Conservation (phyloP, 306 rosid species). For the Acacia melanoxylon region DNA sequence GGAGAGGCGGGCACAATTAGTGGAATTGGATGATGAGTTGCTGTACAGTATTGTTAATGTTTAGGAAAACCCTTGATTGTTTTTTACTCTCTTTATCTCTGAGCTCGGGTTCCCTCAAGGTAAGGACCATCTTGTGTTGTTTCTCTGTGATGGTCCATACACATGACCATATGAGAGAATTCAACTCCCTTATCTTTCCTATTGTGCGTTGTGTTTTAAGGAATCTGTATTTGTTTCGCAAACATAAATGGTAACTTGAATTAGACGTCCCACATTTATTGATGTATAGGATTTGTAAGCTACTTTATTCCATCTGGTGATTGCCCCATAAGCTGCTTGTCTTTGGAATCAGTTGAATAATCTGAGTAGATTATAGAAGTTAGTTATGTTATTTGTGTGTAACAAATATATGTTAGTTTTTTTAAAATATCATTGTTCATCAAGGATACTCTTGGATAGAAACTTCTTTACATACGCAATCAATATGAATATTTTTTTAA, state of each 20-base stretch:
- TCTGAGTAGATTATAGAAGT: too few relatives aligned
- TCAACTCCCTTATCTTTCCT: neutral
- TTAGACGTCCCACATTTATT: slow-evolving; percentile 26
- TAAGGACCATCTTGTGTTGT: neutral
- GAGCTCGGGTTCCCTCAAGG: neutral
- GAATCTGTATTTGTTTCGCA: slow-evolving; percentile 16
- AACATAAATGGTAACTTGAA: slow-evolving; percentile 19
- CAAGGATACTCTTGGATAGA: too few relatives aligned
- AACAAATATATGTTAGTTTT: too few relatives aligned
- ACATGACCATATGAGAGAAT: neutral
- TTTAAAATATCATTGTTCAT: too few relatives aligned
- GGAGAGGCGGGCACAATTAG: too few relatives aligned
- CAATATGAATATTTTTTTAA: too few relatives aligned
- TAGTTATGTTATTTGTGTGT: too few relatives aligned
- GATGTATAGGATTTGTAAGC: slow-evolving; percentile 32
- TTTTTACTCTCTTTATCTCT: neutral
- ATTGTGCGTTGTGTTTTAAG: slow-evolving; percentile 32
- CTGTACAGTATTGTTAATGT: slow-evolving; percentile 42
- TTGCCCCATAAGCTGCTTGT: neutral
- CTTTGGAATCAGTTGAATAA: neutral
- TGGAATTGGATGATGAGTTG: too few relatives aligned
- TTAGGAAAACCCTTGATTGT: slow-evolving; percentile 38
- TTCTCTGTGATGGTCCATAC: neutral
- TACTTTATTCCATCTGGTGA: slow-evolving; percentile 10
- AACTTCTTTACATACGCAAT: too few relatives aligned